These are phyloP conservation scores for Leishmania braziliensis DNA, from an alignment of 208 protist genomes.

Conservation along the genomic window DNA sequence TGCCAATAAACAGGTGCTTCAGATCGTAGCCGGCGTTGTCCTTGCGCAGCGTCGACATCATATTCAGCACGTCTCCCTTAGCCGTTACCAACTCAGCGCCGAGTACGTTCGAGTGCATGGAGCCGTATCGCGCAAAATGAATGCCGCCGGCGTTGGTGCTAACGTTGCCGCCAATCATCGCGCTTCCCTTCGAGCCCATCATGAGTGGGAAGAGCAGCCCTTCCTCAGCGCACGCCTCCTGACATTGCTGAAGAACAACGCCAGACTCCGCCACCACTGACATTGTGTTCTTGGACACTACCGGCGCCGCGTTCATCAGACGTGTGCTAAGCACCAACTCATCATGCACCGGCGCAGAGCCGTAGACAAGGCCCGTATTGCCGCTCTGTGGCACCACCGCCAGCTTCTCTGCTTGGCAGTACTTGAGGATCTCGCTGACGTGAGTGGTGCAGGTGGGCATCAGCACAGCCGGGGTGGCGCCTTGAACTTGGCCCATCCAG, in stretches of 20 bases:
- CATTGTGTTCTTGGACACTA: constrained; percentile 70
- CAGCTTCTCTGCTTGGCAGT: constrained; percentile 92
- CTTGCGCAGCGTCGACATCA: constrained; percentile 90
- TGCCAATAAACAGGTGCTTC: constrained; percentile 97
- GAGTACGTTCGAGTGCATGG: constrained; percentile 94
- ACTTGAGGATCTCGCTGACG: constrained; percentile 79
- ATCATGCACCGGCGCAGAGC: constrained; percentile 83
- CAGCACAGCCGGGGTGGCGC: constrained; percentile 51
- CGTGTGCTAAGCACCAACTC: constrained; percentile 92
- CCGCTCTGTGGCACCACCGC: constrained; percentile 97
- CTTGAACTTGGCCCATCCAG: constrained; percentile 72
- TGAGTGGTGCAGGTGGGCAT: constrained; percentile 63
- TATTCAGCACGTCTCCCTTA: constrained; percentile 75
- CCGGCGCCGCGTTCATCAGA: constrained; percentile 91
- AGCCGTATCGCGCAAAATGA: constrained; percentile 95
- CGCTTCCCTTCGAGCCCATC: constrained; percentile 96
- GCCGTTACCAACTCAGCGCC: constrained; percentile 93
- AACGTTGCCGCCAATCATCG: constrained; percentile 97
- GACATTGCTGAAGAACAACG: constrained; percentile 91
- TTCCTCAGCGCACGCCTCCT: constrained; percentile 66
- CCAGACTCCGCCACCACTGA: constrained; percentile 85
- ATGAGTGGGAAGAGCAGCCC: constrained; percentile 95
- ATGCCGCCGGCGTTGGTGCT: constrained; percentile 98
- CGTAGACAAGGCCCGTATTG: constrained; percentile 98
- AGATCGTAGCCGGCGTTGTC: constrained; percentile 97